These are phyloP conservation scores for Bipolaris victoriae DNA, from an alignment of 2,329 filamentous ascomycete species.

Conservation along the genomic window DNA sequence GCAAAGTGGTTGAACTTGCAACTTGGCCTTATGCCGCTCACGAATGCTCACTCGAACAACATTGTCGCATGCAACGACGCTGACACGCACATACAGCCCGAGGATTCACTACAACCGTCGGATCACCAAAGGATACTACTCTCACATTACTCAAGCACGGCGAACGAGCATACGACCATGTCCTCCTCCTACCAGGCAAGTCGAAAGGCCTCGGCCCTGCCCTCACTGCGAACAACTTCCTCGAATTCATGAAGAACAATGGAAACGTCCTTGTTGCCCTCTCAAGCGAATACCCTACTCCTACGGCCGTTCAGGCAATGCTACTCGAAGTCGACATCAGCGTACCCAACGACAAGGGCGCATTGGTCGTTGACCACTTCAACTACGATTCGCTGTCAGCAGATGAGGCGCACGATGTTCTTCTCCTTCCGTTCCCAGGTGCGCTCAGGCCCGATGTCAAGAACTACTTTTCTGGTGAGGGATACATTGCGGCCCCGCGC, in stretches of 20 bases:
- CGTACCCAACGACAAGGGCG: constrained; percentile 83
- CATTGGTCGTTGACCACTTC: constrained; percentile 93
- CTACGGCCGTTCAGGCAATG: constrained; percentile 75
- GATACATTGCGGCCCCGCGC: constrained; percentile 79
- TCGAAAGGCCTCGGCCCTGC: constrained; percentile 91
- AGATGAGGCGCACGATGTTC: constrained; percentile 83
- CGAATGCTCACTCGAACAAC: constrained; percentile 2
- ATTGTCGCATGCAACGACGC: background rate
- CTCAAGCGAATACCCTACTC: constrained; percentile 71
- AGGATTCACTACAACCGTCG: constrained; percentile 80
- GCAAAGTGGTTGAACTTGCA: constrained; percentile 18
- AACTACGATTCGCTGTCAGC: constrained; percentile 82
- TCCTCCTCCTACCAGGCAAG: constrained; percentile 86
- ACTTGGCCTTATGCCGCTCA: constrained; percentile 9
- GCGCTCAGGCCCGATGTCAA: constrained; percentile 71
- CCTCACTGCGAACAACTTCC: constrained; percentile 81
- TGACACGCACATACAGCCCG: constrained; percentile 63
- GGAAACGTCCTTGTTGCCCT: constrained; percentile 91
- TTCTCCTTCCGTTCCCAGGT: constrained; percentile 75
- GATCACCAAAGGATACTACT: constrained; percentile 60
- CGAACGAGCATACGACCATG: constrained; percentile 87
- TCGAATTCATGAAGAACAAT: constrained; percentile 89
- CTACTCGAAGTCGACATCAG: constrained; percentile 88
- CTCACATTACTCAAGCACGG: constrained; percentile 86
- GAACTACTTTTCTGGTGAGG: constrained; percentile 75